Percentiles rank a stretch among this genome's conserved stretches.
Conservation (phyloP, 768 basidiomycete genomes). For the Leccinum rimulosum region DNA sequence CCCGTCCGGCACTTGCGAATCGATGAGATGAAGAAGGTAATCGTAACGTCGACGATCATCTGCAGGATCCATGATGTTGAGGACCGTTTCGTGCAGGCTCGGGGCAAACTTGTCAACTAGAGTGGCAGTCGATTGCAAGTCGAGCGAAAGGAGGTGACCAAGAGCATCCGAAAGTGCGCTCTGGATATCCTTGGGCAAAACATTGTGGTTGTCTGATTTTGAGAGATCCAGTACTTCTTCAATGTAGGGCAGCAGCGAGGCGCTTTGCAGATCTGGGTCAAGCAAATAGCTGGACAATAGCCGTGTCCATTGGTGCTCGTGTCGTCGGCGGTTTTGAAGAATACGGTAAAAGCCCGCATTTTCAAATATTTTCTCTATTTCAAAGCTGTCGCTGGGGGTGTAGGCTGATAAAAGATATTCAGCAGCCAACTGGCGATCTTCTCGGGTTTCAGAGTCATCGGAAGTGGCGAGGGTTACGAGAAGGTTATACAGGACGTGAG, state of each 20-base stretch:
- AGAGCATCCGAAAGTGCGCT: slow-evolving; percentile 56
- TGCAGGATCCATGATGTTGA: slow-evolving; percentile 46
- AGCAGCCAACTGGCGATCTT: slow-evolving; percentile 92
- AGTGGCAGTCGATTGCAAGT: slow-evolving; percentile 64
- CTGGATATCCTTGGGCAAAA: slow-evolving; percentile 55
- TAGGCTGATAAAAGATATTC: slow-evolving; percentile 93
- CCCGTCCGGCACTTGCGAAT: slow-evolving; percentile 43
- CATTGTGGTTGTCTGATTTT: slow-evolving; percentile 44
- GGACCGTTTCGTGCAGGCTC: slow-evolving; percentile 58
- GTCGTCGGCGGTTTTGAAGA: slow-evolving; percentile 74
- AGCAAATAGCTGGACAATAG: slow-evolving; percentile 72
- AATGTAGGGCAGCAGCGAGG: slow-evolving; percentile 64
- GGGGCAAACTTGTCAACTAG: slow-evolving; percentile 73
- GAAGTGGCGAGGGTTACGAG: slow-evolving; percentile 78
- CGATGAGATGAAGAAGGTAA: slow-evolving; percentile 76
- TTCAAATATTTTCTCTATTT: slow-evolving; percentile 68
- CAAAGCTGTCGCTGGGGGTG: slow-evolving; percentile 75
- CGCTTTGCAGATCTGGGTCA: slow-evolving; percentile 60
- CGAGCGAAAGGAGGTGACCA: slow-evolving; percentile 58
- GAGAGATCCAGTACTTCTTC: slow-evolving; percentile 58
- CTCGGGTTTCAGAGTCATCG: slow-evolving; percentile 70
- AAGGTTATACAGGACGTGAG: slow-evolving; percentile 68
- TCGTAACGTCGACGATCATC: slow-evolving; percentile 58
- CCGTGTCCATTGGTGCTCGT: slow-evolving; percentile 72
- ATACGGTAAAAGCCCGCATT: slow-evolving; percentile 89